phyloP scores from a whole-genome alignment of 1,284 basidiomycete species.

The Moniliophthora roreri region DNA sequence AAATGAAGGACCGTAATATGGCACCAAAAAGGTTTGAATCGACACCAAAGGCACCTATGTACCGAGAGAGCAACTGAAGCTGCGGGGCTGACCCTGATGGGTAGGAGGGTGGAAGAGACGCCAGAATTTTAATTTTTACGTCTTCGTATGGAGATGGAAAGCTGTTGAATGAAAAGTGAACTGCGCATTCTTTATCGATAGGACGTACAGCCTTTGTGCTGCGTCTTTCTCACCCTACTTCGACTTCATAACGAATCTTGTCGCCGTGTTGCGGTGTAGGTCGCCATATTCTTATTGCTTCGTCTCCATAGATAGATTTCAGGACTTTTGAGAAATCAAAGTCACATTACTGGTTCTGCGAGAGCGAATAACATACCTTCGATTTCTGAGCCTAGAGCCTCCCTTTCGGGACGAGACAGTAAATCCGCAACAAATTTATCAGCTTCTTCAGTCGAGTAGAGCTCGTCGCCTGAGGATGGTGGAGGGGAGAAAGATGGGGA shows the following conservation, averaged over 20 bases:
- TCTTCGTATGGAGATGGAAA: slow-evolving; percentile 59
- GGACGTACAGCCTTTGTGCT: slow-evolving; percentile 13
- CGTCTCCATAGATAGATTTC: slow-evolving; percentile 81
- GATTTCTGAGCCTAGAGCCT: slow-evolving; percentile 64
- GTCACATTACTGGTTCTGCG: slow-evolving; percentile 13
- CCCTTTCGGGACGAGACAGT: slow-evolving; percentile 46
- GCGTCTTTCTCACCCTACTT: slow-evolving; percentile 39
- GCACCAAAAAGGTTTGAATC: slow-evolving; percentile 74
- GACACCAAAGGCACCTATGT: slow-evolving; percentile 79
- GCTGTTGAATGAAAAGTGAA: slow-evolving; percentile 27
- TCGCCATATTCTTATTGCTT: slow-evolving; percentile 57
- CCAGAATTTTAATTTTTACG: slow-evolving; percentile 61
- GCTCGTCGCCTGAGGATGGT: slow-evolving; percentile 5
- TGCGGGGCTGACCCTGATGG: slow-evolving; percentile 74
- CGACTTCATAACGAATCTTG: slow-evolving; percentile 66
- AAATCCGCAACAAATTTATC: slow-evolving; percentile 48
- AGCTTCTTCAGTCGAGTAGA: slow-evolving; percentile 33
- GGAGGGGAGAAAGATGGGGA: neutral
- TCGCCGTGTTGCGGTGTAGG: slow-evolving; percentile 26
- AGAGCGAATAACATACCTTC: slow-evolving; percentile 44
- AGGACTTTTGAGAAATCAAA: slow-evolving; percentile 49
- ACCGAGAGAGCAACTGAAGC: slow-evolving; percentile 82
- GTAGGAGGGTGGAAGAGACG: slow-evolving; percentile 75
- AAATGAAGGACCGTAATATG: slow-evolving; percentile 82
- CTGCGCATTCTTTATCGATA: slow-evolving; percentile 26